Base-by-base conservation (phyloP, 495 filamentous ascomycete species). In the Cercophora samala region DNA sequence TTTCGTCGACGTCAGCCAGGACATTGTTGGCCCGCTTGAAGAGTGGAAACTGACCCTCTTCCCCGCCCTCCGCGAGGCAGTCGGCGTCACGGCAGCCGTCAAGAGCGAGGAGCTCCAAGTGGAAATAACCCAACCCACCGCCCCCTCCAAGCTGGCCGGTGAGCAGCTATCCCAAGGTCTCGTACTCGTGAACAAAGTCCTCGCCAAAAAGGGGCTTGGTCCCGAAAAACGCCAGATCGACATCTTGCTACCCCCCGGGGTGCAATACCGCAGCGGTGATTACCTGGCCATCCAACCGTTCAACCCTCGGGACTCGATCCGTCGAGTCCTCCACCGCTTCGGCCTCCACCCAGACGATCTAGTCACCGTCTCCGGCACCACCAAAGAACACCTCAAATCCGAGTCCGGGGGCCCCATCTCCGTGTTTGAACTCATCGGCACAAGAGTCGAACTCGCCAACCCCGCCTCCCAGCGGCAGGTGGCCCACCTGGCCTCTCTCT, bases 381-480 rank as follows among this genome's bases (percentile, higher is more conserved):
- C 58, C 23, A 74, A 74, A 62, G 65, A 58, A 23, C 73, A 76
- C 42, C 60, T 62, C 1, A 78, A 81, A 13, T 73, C 89, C 1
- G 85, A 86, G 3, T 78, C 80, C 8, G 80, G 80, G 63, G 77
- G 78, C 11, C 81, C 83, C 1, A 81, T 90, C 54, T 82, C 85
- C 4, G 84, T 83, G 0, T 80, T 78, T 42, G 85, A 85, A 60
- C 77, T 90, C 4, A 76, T 91, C 25, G 79, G 82, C 18, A 81
- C 81, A 26, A 89, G 88, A 66, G 84, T 91, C 23, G 89, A 91
- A 69, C 81, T 91, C 21, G 82, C 79, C n/a, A 84, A 86, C 24
- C 86, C 87, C 0, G 88, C 86, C 1, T 87, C 86, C 18, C 72
- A 70, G 19, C 70, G 75, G 21, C 74, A 76, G 26, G 64, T 77